Percentiles rank a stretch among this genome's conserved stretches.
Evolutionary conservation across 345 rosid genomes (phyloP).

Genomic region (Syzygium aromaticum): DNA sequence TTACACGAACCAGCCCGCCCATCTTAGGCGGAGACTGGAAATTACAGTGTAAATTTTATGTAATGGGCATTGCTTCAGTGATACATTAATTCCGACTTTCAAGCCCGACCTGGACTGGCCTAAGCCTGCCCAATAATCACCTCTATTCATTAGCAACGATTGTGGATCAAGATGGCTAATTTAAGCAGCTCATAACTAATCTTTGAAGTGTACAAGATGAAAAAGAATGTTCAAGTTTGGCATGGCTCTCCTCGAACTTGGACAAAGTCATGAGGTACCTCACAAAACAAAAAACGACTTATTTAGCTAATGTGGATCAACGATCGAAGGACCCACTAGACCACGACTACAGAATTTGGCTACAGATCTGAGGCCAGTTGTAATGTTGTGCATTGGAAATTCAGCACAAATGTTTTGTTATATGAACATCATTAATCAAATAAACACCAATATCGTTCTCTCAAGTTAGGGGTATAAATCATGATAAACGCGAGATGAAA

Average conservation of each 20-base stretch:
- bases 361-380: not conserved
- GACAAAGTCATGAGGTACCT: too few relatives aligned
- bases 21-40: not conserved
- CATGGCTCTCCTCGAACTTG: too few relatives aligned
- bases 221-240: too few relatives aligned
- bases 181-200: not conserved
- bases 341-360: too few relatives aligned
- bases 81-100: not conserved
- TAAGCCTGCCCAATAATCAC: not conserved
- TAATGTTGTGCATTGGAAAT: not conserved
- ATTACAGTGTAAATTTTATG: not conserved
- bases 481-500: not conserved
- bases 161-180: not conserved
- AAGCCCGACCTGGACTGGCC: not conserved
- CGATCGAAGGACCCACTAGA: too few relatives aligned
- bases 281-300: too few relatives aligned
- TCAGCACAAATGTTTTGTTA: not conserved
- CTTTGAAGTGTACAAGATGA: too few relatives aligned
- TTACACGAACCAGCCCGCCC: not conserved
- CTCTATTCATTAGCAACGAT: not conserved
- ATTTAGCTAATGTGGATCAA: too few relatives aligned
- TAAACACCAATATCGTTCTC: not conserved
- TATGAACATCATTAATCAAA: not conserved
- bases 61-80: not conserved
- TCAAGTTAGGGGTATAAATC: not conserved